Base-by-base conservation (phyloP, 2,329 filamentous ascomycete species). In the Penicillium janthinellum region DNA sequence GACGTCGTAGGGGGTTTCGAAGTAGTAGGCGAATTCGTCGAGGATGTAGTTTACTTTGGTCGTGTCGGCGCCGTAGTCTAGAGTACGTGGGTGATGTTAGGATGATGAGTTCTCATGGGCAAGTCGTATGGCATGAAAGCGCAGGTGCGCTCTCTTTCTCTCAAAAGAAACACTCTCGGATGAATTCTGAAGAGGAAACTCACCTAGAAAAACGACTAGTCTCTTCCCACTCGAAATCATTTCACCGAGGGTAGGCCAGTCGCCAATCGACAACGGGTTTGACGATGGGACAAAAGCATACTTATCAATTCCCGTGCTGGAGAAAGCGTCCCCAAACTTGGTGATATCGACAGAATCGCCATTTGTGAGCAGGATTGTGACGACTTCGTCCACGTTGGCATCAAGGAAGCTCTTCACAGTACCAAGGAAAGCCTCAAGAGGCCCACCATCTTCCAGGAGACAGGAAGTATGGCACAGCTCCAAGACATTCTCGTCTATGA, bases 381-480 rank as follows among this genome's bases (percentile, higher is more conserved):
- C 80, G 6, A 89, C 85, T 59, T 90, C 87, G 57, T 86, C 75
- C 5, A 82, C 75, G 63, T 90, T 81, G 17, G 58, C 57, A 51
- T 85, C 83, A 64, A 90, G 77, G 83, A 86, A 91, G 1, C 71
- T 74, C 69, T 85, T 86, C 64, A 90, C 76, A 12, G 81, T 82
- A 11, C 68, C 53, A n/a, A 90, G 75, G 65, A 84, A 90, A 4
- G 73, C 66, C 8, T 79, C 73, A 17, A 91, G 75, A 0, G 82
- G 72, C 0, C 88, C 88, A 10, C 78, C 85, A 68, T 89, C 83
- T 44, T 87, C 79, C 41, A 86, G 75, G 51, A 78, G 68, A 73
- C 88, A 91, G 22, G 79, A 79, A 1, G 86, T 89, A 70, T 91
- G 88, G 72, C 88, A 90, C 71, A 88, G 78, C 64, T 86, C 77